Percentiles rank a stretch among this genome's conserved stretches.
These are phyloP conservation scores for Akanthomyces muscarius DNA, from an alignment of 2,329 filamentous ascomycete genomes.

Conservation along the genomic window DNA sequence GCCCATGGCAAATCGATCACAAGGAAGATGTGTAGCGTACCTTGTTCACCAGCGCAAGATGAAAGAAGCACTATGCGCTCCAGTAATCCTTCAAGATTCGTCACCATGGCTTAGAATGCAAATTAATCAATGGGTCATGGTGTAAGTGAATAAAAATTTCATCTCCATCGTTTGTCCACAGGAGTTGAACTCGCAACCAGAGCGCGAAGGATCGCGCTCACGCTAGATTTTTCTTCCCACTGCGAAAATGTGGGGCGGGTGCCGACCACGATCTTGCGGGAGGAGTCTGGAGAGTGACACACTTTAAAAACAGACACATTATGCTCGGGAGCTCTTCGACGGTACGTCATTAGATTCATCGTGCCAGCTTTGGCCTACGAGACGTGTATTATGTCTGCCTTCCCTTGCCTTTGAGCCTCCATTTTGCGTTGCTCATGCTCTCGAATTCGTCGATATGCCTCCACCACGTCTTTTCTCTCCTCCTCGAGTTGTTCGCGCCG, in stretches of 20 bases:
- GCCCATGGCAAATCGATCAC: neutral
- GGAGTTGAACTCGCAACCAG: constrained; percentile 18
- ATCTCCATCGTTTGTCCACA: neutral
- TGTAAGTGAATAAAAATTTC: constrained; percentile 7
- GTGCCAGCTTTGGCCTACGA: neutral
- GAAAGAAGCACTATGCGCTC: constrained; percentile 34
- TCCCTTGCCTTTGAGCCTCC: neutral
- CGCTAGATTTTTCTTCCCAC: constrained; percentile 8
- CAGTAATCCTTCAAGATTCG: constrained; percentile 38
- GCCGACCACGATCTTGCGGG: too few species aligned
- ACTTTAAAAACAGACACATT: too few species aligned
- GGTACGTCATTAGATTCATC: neutral
- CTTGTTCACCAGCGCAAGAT: constrained; percentile 36
- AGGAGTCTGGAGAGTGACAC: neutral
- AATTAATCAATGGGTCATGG: neutral
- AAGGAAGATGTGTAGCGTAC: constrained; percentile 23
- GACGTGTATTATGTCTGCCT: neutral
- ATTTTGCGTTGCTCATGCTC: constrained; percentile 37
- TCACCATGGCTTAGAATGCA: constrained; percentile 28
- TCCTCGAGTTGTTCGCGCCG: constrained; percentile 38
- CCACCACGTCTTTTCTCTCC: constrained; percentile 33
- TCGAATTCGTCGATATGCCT: constrained; percentile 36
- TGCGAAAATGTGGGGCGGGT: neutral
- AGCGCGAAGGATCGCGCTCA: neutral
- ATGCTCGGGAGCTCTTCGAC: too few species aligned